phyloP scores from a whole-genome alignment of 148 eudicot genomes.

The Agrostemma githago region DNA sequence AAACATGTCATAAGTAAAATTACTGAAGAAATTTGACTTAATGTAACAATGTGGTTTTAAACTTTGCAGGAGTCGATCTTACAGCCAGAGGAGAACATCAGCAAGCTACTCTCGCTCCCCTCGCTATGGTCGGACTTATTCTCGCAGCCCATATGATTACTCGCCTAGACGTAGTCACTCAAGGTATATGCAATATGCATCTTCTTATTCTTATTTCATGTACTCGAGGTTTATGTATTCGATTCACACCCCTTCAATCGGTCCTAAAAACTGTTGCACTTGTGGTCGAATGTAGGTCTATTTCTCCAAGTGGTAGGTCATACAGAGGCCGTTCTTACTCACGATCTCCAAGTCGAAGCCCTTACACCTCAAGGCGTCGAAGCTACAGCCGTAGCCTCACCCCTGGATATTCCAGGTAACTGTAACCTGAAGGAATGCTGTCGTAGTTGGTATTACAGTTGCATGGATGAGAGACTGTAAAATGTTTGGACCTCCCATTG shows the following conservation, averaged over 20 bases:
- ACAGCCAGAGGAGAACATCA: conserved; percentile 42
- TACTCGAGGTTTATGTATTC: no score
- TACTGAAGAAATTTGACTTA: background rate
- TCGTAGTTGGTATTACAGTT: background rate
- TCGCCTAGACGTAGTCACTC: conserved; percentile 52
- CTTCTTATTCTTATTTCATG: background rate
- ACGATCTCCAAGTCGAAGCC: conserved; percentile 38
- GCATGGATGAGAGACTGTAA: background rate
- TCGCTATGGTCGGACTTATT: conserved; percentile 38
- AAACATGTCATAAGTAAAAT: no score
- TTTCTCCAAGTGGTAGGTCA: conserved; percentile 50
- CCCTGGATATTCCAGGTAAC: conserved; percentile 37
- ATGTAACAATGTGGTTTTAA: background rate
- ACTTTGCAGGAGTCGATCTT: conserved; percentile 39
- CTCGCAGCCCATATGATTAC: conserved; percentile 50
- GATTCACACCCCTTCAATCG: background rate
- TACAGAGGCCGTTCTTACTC: conserved; percentile 61
- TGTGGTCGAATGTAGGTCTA: conserved; percentile 41
- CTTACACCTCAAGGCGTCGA: conserved; percentile 41
- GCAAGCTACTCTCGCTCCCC: conserved; percentile 43
- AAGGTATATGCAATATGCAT: conserved; percentile 32
- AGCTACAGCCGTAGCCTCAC: conserved; percentile 32
- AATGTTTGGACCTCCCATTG: background rate
- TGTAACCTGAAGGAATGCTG: background rate
- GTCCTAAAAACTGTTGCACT: background rate